phyloP scores from a whole-genome alignment of 129 eudicot species.

The Artemisia tridentata region DNA sequence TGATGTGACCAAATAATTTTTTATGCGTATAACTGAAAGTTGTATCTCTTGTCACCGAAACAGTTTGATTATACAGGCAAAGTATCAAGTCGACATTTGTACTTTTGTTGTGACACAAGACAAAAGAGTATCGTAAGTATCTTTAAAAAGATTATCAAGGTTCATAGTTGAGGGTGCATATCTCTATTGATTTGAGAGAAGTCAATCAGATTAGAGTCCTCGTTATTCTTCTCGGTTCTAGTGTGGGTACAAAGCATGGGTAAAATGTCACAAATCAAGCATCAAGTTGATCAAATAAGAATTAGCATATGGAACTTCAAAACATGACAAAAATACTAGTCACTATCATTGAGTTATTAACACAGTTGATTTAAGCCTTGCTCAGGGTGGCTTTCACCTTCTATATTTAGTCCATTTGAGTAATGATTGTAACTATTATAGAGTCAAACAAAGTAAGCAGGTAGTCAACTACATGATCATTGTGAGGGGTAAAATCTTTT shows the following conservation, averaged over 20 bases:
- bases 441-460: conserved; percentile 10
- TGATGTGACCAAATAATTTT: no score
- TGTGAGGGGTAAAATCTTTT: conserved; percentile 7
- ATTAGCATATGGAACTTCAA: conserved; percentile 2
- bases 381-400: conserved; percentile 31
- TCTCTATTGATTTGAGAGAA: conserved; percentile 24
- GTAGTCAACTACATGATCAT: conserved; percentile 29
- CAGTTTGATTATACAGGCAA: background rate
- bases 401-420: conserved; percentile 28
- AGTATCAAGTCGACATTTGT: background rate
- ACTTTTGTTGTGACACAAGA: background rate
- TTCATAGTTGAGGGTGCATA: conserved; percentile 32
- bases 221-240: conserved; percentile 4
- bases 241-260: conserved; percentile 30
- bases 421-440: conserved; percentile 20
- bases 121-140: conserved; percentile 10
- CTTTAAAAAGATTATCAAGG: conserved; percentile 12
- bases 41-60: no score
- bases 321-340: conserved; percentile 29
- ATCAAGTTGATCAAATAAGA: conserved; percentile 8
- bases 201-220: conserved; percentile 28
- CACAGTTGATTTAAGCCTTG: background rate
- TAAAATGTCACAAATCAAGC: conserved; percentile 20
- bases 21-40: no score
- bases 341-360: conserved; percentile 17